phyloP scores from a whole-genome alignment of 179 eudicot species.

The Spergularia azorica region DNA sequence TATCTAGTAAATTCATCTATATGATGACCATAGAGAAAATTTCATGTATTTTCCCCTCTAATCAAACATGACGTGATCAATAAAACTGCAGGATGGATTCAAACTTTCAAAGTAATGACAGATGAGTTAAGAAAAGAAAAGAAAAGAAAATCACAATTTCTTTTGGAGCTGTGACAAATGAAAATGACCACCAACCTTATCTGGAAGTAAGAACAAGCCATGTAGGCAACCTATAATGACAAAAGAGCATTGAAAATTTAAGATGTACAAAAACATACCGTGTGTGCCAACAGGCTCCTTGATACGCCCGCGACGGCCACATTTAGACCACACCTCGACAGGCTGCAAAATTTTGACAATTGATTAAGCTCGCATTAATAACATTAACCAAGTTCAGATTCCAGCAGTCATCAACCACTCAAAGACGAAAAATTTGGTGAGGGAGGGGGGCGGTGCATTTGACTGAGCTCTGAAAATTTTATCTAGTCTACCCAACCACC shows the following conservation, averaged over 20 bases:
- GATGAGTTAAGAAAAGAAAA: not conserved
- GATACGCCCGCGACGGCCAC: constrained; percentile 92
- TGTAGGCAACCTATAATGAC: not conserved
- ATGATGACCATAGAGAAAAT: not conserved
- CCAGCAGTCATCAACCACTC: not conserved
- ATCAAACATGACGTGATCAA: not conserved
- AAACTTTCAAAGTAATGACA: not conserved
- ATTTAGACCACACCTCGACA: constrained; percentile 82
- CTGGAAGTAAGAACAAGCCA: no score
- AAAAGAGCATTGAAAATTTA: not conserved
- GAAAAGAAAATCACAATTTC: not conserved
- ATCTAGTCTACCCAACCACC: not conserved
- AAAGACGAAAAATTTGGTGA: not conserved
- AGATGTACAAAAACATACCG: constrained; percentile 48
- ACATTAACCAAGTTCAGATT: not conserved
- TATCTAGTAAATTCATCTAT: not conserved
- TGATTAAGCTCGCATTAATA: constrained; percentile 8
- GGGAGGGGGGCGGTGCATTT: no score
- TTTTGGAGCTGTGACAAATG: no score
- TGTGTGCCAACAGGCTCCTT: constrained; percentile 98
- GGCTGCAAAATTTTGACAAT: constrained; percentile 56
- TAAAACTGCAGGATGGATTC: not conserved
- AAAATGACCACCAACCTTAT: no score
- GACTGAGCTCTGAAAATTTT: no score
- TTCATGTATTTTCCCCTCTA: not conserved